Percentiles rank a stretch among this genome's conserved stretches.
Conservation (phyloP, 257 asterid species). For the Salvia miltiorrhiza region DNA sequence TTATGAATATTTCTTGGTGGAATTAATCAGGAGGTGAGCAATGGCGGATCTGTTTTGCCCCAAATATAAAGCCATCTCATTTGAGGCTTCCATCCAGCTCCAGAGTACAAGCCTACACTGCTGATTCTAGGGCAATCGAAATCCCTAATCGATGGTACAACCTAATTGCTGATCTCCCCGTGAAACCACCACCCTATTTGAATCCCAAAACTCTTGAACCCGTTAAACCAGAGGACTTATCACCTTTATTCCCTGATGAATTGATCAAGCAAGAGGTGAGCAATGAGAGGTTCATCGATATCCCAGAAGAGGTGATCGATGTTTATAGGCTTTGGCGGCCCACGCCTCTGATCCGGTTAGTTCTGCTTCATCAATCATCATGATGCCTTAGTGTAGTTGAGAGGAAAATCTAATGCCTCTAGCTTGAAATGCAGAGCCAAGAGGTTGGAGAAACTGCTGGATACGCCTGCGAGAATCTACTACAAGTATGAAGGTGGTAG, state of each 20-base stretch:
- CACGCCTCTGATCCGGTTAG: conserved; percentile 87
- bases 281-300: conserved; percentile 57
- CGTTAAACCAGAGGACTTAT: conserved; percentile 67
- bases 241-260: conserved; percentile 79
- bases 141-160: conserved; percentile 86
- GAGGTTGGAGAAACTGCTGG: conserved; percentile 84
- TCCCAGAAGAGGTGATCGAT: conserved; percentile 82
- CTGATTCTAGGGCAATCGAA: conserved; percentile 34
- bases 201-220: conserved; percentile 74
- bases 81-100: conserved; percentile 31
- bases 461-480: conserved; percentile 88
- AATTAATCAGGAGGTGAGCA: conserved; percentile 28
- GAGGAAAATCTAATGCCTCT: conserved; percentile 25
- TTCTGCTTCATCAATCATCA: not conserved
- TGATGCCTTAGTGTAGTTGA: not conserved
- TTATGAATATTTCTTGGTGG: not conserved
- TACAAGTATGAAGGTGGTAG: conserved; percentile 95
- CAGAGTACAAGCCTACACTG: conserved; percentile 19
- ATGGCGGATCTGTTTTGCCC: conserved; percentile 23
- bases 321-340: conserved; percentile 93
- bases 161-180: conserved; percentile 68
- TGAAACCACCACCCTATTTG: conserved; percentile 80
- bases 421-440: conserved; percentile 54
- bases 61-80: conserved; percentile 25
- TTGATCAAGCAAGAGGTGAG: conserved; percentile 69